Evolutionary conservation across 2,329 filamentous ascomycete species (phyloP).

Genomic region (Byssoonygena ceratinophila): DNA sequence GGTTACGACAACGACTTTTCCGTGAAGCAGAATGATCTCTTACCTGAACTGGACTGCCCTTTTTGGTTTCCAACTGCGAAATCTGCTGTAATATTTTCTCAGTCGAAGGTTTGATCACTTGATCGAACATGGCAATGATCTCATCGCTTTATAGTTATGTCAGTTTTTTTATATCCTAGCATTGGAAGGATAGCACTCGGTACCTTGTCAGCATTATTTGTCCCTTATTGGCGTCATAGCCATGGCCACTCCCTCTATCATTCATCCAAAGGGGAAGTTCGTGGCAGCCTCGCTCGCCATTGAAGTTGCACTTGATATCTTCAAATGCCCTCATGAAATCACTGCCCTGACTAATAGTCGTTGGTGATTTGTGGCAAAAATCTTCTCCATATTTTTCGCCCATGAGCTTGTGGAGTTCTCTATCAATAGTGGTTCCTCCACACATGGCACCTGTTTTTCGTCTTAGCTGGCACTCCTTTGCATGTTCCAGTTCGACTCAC

Average conservation of each 20-base stretch:
- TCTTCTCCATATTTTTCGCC: constrained; percentile 18
- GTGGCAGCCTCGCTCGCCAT: background rate
- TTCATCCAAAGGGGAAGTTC: constrained; percentile 8
- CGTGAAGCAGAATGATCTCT: background rate
- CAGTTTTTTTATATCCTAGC: background rate
- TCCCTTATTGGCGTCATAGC: background rate
- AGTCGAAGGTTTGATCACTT: constrained; percentile 8
- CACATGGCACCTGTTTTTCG: constrained; percentile 19
- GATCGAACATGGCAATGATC: constrained; percentile 11
- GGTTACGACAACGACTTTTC: background rate
- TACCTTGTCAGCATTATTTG: constrained; percentile 11
- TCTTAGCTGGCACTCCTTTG: background rate
- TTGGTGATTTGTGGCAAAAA: constrained; percentile 16
- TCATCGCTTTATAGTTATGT: constrained; percentile 7
- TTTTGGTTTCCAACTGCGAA: background rate
- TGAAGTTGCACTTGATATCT: constrained; percentile 20
- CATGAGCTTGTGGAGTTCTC: constrained; percentile 21
- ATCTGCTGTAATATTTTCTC: constrained; percentile 8
- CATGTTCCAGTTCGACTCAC: background rate
- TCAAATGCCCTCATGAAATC: constrained; percentile 25
- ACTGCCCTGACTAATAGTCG: constrained; percentile 20
- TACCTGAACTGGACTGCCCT: constrained; percentile 4
- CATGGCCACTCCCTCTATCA: background rate
- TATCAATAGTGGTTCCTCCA: constrained; percentile 24
- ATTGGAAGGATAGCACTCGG: background rate